phyloP scores from a whole-genome alignment of 805 yeast species.

The Pichia californica region DNA sequence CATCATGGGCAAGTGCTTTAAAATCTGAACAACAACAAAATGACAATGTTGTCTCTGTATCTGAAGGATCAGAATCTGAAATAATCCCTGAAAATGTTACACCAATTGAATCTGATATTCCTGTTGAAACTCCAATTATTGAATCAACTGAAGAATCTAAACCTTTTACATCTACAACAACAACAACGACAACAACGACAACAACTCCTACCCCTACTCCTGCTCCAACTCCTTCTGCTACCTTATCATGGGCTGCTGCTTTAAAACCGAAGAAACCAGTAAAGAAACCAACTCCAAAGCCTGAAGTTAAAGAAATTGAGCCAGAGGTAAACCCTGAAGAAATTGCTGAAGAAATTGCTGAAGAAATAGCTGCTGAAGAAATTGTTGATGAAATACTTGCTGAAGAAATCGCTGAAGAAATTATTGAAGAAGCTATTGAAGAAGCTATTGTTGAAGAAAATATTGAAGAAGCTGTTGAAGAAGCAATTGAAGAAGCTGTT shows the following conservation, averaged over 20 bases:
- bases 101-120: too few relatives aligned
- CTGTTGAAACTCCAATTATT: background rate
- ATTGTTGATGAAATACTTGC: conserved; percentile 9
- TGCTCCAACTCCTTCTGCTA: conserved; percentile 14
- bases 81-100: background rate
- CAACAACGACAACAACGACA: conserved; percentile 4
- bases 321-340: conserved; percentile 12
- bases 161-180: background rate
- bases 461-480: conserved; percentile 33
- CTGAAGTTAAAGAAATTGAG: conserved; percentile 1
- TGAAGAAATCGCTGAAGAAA: background rate
- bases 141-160: background rate
- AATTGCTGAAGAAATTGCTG: conserved; percentile 16
- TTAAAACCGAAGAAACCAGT: background rate
- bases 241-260: conserved; percentile 5
- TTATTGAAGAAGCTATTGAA: conserved; percentile 5
- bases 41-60: too few relatives aligned
- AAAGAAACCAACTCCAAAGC: background rate
- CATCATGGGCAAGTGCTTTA: conserved; percentile 32
- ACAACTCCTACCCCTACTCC: background rate
- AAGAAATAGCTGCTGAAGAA: conserved; percentile 9
- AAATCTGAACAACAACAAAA: conserved; percentile 14
- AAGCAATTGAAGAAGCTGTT: conserved; percentile 15
- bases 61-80: too few relatives aligned
- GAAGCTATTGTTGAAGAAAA: conserved; percentile 16